Evolutionary conservation across 2,329 filamentous ascomycete species (phyloP), one percentile per base, ranked within the genome.

Genomic region (Dichotomopilus funicola): DNA sequence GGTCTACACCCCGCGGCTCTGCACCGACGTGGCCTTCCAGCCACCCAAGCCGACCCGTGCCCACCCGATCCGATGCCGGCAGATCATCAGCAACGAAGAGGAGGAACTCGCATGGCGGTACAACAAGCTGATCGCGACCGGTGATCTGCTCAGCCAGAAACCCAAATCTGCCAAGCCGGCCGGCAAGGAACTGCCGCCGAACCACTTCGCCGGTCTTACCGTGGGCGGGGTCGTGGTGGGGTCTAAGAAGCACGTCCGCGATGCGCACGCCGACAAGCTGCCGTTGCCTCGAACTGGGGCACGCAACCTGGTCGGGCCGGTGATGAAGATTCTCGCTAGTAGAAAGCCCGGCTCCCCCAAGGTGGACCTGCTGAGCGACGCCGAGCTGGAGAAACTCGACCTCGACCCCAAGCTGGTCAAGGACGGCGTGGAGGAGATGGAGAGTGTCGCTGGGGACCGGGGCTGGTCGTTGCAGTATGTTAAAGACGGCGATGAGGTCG

Each of bases 1-100:
- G 36, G 82, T 96, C 60, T 88, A 95, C 68, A 96, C 91, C 0
- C 89, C 91, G 0, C 85, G 90, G 0, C 81, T 96, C 10, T 96
- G 91, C 73, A 83, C 87, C 66, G 91, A 96, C 63, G 82, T 89
- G 8, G 90, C 90, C 8, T 96, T 96, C 69, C 75, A 87, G 53
- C 91, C 91, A 0, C 89, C 90, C 0, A 83, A 87, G 63, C 86
- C 89, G 59, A 87, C 87, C 53, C 81, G 82, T 56, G 85, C 89
- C 5, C 87, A 95, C 67, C 73, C 81, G 8, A 91, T 96, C 59
- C 81, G 78, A 59, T 96, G 91, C 68, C 81, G 82, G 33, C 82
- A 86, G 54, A 85, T 96, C 51, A 74, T 91, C 12, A 65, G 69
- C 27, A 68, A 73, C 2, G 78, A 83, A 38, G 73, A 82, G 9